Base-by-base conservation (phyloP, 2,329 filamentous ascomycete genomes). In the Fusarium brachygibbosum region DNA sequence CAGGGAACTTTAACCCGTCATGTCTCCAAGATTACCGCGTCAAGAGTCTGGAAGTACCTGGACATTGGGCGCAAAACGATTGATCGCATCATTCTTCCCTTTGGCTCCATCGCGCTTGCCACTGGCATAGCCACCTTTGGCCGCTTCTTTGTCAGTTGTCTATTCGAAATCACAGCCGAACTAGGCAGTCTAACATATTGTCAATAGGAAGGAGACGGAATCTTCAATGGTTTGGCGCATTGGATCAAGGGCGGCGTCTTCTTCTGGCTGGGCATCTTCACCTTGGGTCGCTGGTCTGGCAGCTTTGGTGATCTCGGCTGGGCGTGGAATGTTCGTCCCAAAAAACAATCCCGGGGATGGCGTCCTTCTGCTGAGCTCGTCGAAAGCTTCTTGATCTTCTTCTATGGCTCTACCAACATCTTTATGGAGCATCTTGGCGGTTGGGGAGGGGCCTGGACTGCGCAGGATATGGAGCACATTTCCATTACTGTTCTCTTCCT, bases 241-340 rank as follows among this genome's bases (percentile, higher is more conserved):
- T 97, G 93, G 82, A 90, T 98, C 78, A 98, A 98, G 78, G 95
- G 95, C 45, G 93, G 93, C 5, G 91, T 98, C 56, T 98, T 98
- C 83, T 93, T 98, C 82, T 96, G 93, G 90, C 93, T 97, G 68
- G 95, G 95, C 11, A 81, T 97, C 21, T 82, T 98, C 63, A 97
- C 93, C 0, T 85, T 98, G 6, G 94, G 93, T 31, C 90, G 95
- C 58, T 98, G 93, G 91, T 89, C 94, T 76, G 95, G 95, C 28
- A 92, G 92, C 77, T 98, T 97, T 77, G 90, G 92, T 60, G 93
- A 97, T 63, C 86, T 95, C 58, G 95, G 95, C 70, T 98, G 95
- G 95, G 93, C 94, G 0, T 98, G 95, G 95, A 98, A 98, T 75
- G 80, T 94, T 63, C 91, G 92, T 63, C 93, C 93, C 5, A 84